Evolutionary conservation across 306 rosid species (phyloP).

Genomic region (Hylodesmum podocarpum): DNA sequence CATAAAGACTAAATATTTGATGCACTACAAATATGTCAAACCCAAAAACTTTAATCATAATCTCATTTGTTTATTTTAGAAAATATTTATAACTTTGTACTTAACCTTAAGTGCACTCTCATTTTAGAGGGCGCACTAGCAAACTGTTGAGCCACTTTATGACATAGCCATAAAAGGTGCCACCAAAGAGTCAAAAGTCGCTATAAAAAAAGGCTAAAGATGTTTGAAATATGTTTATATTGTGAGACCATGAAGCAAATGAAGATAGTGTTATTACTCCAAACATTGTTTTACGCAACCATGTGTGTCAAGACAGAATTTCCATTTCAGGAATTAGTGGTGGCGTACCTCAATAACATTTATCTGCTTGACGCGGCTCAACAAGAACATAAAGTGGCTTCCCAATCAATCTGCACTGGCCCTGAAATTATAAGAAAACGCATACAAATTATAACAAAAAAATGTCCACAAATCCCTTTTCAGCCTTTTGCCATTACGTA

Average conservation of each 20-base stretch:
- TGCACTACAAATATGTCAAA: too few species aligned
- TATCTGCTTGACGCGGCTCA: conserved; percentile 73
- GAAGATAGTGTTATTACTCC: conserved; percentile 2
- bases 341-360: conserved; percentile 51
- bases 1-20: too few species aligned
- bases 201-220: background rate
- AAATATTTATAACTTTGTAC: background rate
- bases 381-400: conserved; percentile 91
- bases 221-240: background rate
- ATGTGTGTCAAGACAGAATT: background rate
- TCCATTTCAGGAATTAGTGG: conserved; percentile 12
- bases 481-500: background rate
- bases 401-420: conserved; percentile 74
- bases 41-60: too few species aligned
- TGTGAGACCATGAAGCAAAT: background rate
- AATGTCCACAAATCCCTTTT: too few species aligned
- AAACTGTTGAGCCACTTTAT: conserved; percentile 2
- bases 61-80: background rate
- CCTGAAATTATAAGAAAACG: conserved; percentile 91
- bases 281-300: background rate
- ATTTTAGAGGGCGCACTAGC: conserved; percentile 13
- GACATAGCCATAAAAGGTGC: conserved; percentile 20
- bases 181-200: conserved; percentile 17
- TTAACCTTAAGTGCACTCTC: background rate
- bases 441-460: too few species aligned